Percentiles rank a stretch among this genome's conserved stretches.
phyloP scores from a whole-genome alignment of 73 alveolate species.

The Tetrahymena thermophila region DNA sequence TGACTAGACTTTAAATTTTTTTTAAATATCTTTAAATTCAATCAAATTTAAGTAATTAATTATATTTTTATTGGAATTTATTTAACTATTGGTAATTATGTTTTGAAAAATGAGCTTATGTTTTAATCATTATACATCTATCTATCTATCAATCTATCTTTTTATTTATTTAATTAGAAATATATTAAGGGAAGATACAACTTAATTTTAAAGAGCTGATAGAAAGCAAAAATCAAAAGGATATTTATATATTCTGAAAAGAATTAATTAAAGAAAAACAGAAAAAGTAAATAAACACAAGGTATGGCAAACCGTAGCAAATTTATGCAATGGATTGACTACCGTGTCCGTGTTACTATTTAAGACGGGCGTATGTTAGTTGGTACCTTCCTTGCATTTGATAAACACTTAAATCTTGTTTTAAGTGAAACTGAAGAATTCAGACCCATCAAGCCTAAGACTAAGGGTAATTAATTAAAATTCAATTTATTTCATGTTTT shows the following conservation, averaged over 20 bases:
- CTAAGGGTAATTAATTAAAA: not conserved
- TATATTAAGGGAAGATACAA: not conserved
- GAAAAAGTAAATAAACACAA: not conserved
- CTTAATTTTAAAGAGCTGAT: not conserved
- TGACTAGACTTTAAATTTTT: not conserved
- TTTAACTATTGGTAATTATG: not conserved
- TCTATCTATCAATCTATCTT: not conserved
- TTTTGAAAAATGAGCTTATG: not conserved
- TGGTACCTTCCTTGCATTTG: conserved; percentile 96
- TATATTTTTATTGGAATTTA: not conserved
- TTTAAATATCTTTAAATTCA: not conserved
- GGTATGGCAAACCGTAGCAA: conserved; percentile 54
- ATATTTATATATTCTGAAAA: not conserved
- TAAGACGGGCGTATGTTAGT: conserved; percentile 83
- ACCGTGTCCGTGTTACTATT: conserved; percentile 92
- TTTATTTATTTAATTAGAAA: not conserved
- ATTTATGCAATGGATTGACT: conserved; percentile 97
- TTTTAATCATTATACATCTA: not conserved
- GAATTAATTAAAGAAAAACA: not conserved
- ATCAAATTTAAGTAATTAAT: not conserved
- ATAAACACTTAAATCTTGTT: conserved; percentile 95
- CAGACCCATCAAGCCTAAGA: conserved; percentile 91
- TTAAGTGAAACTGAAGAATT: conserved; percentile 98
- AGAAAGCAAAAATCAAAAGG: not conserved
- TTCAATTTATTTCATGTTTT: not conserved